These are phyloP conservation scores for Xylariaceae sp. DNA, from an alignment of 2,329 filamentous ascomycete genomes.

Conservation along the genomic window DNA sequence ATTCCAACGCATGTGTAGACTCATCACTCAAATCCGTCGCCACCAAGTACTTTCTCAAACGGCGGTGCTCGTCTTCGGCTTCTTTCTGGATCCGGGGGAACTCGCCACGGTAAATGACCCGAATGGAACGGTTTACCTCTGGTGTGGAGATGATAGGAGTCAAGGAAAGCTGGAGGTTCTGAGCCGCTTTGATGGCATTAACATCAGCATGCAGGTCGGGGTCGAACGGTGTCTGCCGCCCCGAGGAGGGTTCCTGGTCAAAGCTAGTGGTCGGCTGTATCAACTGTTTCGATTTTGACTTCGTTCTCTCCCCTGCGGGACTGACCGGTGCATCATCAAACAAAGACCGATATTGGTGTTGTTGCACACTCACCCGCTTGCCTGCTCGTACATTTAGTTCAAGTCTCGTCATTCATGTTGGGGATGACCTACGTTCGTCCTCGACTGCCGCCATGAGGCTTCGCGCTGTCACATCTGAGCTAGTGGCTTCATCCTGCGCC, in stretches of 20 bases:
- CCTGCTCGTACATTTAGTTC: constrained; percentile 36
- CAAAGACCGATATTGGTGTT: constrained; percentile 59
- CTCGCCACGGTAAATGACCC: constrained; percentile 86
- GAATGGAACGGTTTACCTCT: constrained; percentile 73
- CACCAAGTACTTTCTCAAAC: constrained; percentile 87
- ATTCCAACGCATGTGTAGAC: constrained; percentile 90
- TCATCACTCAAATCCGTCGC: constrained; percentile 93
- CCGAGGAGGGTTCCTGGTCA: constrained; percentile 58
- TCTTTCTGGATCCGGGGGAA: constrained; percentile 70
- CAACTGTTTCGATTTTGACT: constrained; percentile 42
- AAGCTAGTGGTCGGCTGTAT: constrained; percentile 83
- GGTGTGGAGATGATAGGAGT: constrained; percentile 73
- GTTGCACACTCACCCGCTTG: constrained; percentile 45
- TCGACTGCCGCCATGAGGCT: constrained; percentile 69
- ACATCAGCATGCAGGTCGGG: constrained; percentile 84
- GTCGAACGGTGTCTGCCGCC: constrained; percentile 55
- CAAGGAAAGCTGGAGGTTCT: constrained; percentile 74
- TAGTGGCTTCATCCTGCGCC: constrained; percentile 34
- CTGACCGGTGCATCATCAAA: constrained; percentile 62
- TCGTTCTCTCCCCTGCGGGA: constrained; percentile 56
- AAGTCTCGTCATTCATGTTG: background rate
- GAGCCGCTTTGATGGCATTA: constrained; percentile 79
- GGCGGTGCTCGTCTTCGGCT: constrained; percentile 70
- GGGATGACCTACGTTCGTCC: constrained; percentile 62
- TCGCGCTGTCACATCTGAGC: constrained; percentile 33